A percentile compares a stretch with the other conserved stretches of the same genome.
phyloP scores from a whole-genome alignment of 1,139 yeast genomes.

The Hansenula sp. region DNA sequence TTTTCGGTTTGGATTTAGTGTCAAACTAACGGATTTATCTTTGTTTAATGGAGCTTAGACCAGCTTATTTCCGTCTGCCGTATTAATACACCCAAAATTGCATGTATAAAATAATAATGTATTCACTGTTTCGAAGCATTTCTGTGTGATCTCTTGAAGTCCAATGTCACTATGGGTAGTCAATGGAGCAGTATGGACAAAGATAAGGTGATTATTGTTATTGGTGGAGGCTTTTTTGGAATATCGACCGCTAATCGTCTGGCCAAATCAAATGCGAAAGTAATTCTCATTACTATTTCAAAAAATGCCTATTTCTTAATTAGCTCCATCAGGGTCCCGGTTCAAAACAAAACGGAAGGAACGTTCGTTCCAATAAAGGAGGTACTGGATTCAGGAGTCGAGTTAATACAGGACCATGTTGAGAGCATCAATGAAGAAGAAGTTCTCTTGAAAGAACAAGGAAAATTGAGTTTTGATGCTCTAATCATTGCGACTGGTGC shows the following conservation, averaged over 20 bases:
- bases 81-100: too few relatives aligned
- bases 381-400: conserved; percentile 11
- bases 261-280: conserved; percentile 1
- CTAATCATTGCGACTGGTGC: conserved; percentile 25
- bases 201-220: conserved; percentile 10
- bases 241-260: conserved; percentile 13
- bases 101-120: too few relatives aligned
- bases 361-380: conserved; percentile 14
- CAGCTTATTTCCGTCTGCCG: not conserved
- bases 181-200: too few relatives aligned
- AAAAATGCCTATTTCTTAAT: conserved; percentile 7
- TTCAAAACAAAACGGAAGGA: conserved; percentile 12
- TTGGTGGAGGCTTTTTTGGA: conserved; percentile 18
- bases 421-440: conserved; percentile 10
- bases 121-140: too few relatives aligned
- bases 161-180: too few relatives aligned
- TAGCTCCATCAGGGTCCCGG: conserved; percentile 12
- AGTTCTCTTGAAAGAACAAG: conserved; percentile 10
- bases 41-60: too few relatives aligned
- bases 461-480: conserved; percentile 12
- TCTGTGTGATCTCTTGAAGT: too few relatives aligned
- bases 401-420: conserved; percentile 17
- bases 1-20: too few relatives aligned
- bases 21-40: too few relatives aligned
- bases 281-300: conserved; percentile 12